A percentile compares a stretch with the other conserved stretches of the same genome.
These are phyloP conservation scores for Cladophialophora immunda DNA, from an alignment of 2,329 filamentous ascomycete species.

Conservation along the genomic window DNA sequence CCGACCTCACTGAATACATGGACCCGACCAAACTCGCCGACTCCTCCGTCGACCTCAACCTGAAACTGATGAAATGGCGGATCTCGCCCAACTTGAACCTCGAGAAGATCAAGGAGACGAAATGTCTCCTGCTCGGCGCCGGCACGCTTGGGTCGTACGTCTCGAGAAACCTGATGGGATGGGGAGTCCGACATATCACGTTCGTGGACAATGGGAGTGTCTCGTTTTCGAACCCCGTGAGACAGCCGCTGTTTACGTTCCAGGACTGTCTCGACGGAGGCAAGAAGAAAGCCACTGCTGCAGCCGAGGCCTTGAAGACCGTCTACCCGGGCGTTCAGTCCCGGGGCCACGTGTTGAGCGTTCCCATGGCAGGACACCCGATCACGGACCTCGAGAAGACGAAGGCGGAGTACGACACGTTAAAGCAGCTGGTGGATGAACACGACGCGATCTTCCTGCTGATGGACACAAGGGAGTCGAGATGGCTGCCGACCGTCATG, in stretches of 20 bases:
- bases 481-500: conserved; percentile 97
- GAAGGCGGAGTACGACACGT: conserved; percentile 75
- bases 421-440: conserved; percentile 77
- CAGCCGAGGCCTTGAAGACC: conserved; percentile 79
- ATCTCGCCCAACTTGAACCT: conserved; percentile 89
- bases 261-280: conserved; percentile 88
- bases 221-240: conserved; percentile 94
- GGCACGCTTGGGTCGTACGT: conserved; percentile 96
- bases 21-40: conserved; percentile 86
- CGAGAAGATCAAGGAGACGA: conserved; percentile 86
- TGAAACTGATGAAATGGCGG: conserved; percentile 99
- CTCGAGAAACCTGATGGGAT: conserved; percentile 88
- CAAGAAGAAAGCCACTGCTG: conserved; percentile 80
- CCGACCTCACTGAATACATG: conserved; percentile 91
- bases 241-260: conserved; percentile 91
- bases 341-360: conserved; percentile 79
- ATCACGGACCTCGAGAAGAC: conserved; percentile 76
- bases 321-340: conserved; percentile 93
- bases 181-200: conserved; percentile 94
- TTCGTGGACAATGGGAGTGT: conserved; percentile 94
- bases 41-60: conserved; percentile 92
- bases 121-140: conserved; percentile 87
- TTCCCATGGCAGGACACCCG: conserved; percentile 95
- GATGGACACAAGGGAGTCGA: conserved; percentile 93
- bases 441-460: conserved; percentile 96